Evolutionary conservation across 345 rosid species (phyloP).

Genomic region (Camelina neglecta): DNA sequence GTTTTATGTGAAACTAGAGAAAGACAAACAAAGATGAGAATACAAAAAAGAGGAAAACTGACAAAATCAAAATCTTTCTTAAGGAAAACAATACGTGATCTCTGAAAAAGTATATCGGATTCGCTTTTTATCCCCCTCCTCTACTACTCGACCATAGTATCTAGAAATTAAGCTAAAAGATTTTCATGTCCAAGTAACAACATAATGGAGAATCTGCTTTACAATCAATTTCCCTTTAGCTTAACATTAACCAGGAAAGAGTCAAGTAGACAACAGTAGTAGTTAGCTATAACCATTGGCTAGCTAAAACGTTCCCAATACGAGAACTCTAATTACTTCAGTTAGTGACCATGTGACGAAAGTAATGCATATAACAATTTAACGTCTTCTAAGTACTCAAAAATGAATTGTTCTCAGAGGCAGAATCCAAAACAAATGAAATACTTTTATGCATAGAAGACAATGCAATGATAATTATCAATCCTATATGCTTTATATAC

Average conservation of each 20-base stretch:
- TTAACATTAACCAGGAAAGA: background rate
- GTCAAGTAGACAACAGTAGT: background rate
- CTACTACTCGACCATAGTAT: background rate
- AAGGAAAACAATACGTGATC: background rate
- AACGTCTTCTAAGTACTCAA: too few relatives aligned
- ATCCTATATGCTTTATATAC: too few relatives aligned
- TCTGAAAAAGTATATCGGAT: conserved; percentile 16
- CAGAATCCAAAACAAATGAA: too few relatives aligned
- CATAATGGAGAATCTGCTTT: conserved; percentile 4
- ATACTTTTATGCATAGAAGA: too few relatives aligned
- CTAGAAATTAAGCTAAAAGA: conserved; percentile 11
- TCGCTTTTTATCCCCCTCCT: background rate
- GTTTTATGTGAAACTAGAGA: conserved; percentile 8
- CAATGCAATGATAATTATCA: too few relatives aligned
- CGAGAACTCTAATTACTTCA: background rate
- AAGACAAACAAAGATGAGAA: conserved; percentile 23
- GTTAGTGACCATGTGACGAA: background rate
- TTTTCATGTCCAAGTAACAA: conserved; percentile 14
- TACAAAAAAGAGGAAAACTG: background rate
- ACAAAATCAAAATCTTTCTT: conserved; percentile 13
- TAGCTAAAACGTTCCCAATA: background rate
- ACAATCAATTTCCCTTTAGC: background rate
- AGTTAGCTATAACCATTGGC: background rate
- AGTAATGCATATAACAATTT: background rate
- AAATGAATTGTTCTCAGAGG: too few relatives aligned